Conservation (phyloP, 768 basidiomycete genomes). For the Phylloporus scabripes region DNA sequence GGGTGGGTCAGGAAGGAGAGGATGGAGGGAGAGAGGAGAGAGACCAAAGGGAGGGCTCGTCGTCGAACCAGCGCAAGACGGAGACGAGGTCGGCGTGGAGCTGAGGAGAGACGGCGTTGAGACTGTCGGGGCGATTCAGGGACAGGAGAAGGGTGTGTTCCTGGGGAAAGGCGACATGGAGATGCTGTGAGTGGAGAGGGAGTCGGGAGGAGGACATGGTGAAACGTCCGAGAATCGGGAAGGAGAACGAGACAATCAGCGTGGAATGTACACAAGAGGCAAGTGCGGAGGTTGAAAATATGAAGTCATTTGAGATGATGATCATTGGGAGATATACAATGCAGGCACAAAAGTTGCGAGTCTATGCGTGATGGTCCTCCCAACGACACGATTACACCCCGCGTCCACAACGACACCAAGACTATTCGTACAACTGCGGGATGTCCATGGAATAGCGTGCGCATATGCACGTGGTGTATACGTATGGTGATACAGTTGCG, state of each 20-base stretch:
- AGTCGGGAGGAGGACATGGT: constrained; percentile 6
- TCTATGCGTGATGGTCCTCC: constrained; percentile 20
- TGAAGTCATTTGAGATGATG: constrained; percentile 22
- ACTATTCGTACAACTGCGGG: constrained; percentile 26
- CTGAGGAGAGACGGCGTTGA: constrained; percentile 68
- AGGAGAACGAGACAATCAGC: constrained; percentile 17
- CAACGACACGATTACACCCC: constrained; percentile 9
- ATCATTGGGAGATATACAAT: constrained; percentile 23
- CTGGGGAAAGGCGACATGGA: constrained; percentile 39
- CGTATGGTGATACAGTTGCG: constrained; percentile 32
- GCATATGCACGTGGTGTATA: constrained; percentile 32
- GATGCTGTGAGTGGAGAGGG: constrained; percentile 32
- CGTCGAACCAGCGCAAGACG: constrained; percentile 69
- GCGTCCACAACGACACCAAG: constrained; percentile 11
- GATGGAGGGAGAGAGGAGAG: constrained; percentile 13
- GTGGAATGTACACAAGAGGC: neutral
- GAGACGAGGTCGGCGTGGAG: constrained; percentile 49
- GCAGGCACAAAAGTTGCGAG: constrained; percentile 21
- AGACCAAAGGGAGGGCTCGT: constrained; percentile 67
- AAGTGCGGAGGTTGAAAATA: constrained; percentile 17
- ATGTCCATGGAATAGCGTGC: constrained; percentile 30
- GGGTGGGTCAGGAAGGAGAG: neutral
- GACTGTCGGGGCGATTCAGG: constrained; percentile 61
- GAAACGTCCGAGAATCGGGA: constrained; percentile 24
- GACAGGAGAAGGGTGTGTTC: constrained; percentile 51